Conservation (phyloP, 2,329 filamentous ascomycete genomes). For the Podosphaera leucotricha region DNA sequence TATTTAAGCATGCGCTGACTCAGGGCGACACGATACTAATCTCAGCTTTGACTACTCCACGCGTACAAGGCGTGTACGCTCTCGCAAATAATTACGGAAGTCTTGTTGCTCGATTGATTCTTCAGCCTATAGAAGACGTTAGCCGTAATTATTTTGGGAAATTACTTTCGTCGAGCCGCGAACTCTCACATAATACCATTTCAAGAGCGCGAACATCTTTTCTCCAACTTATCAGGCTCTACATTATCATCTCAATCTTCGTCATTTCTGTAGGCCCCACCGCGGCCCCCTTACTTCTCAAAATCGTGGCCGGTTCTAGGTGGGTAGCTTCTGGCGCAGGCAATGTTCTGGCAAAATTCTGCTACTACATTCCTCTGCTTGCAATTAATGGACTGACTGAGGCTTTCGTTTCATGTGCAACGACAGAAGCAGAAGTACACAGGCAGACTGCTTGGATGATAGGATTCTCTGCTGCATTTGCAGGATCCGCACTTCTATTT, state of each 20-base stretch:
- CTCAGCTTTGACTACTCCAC: constrained; percentile 48
- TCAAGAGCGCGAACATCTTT: constrained; percentile 28
- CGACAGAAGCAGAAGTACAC: constrained; percentile 50
- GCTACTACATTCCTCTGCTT: constrained; percentile 79
- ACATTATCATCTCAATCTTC: constrained; percentile 48
- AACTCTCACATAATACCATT: constrained; percentile 13
- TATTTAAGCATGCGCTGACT: constrained; percentile 81
- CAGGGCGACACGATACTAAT: constrained; percentile 87
- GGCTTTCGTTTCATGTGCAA: constrained; percentile 77
- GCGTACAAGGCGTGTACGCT: constrained; percentile 75
- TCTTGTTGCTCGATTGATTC: constrained; percentile 64
- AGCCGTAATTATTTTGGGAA: constrained; percentile 76
- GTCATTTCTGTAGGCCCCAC: constrained; percentile 50
- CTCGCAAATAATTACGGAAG: constrained; percentile 89
- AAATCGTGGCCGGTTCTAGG: constrained; percentile 48
- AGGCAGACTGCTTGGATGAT: constrained; percentile 67
- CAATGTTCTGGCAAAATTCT: constrained; percentile 53
- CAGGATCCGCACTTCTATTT: constrained; percentile 47
- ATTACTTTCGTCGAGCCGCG: constrained; percentile 29
- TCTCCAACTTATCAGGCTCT: constrained; percentile 42
- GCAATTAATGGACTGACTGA: constrained; percentile 82
- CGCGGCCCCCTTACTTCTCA: constrained; percentile 48
- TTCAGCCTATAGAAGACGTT: constrained; percentile 89
- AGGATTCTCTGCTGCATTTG: constrained; percentile 56
- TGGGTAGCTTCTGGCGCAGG: constrained; percentile 59